Conservation (phyloP, 345 rosid species). For the Clausena lansium region DNA sequence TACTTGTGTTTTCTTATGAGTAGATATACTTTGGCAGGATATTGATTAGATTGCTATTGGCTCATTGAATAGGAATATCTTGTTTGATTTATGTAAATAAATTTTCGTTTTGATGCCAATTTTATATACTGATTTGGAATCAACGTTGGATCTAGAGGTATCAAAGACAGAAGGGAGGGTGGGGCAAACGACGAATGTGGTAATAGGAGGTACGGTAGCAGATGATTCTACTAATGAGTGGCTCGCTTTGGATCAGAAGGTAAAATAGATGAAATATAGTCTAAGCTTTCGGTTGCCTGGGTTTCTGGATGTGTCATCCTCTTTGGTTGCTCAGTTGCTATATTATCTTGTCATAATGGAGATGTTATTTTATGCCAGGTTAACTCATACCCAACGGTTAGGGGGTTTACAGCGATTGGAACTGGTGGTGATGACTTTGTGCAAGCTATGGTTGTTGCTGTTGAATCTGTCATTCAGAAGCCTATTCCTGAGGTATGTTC, state of each 20-base stretch:
- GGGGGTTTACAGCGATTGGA: constrained; percentile 96
- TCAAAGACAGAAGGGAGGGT: constrained; percentile 92
- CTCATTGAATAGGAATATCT: not conserved
- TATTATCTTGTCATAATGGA: constrained; percentile 10
- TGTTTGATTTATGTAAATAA: not conserved
- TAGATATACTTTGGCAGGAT: too few relatives aligned
- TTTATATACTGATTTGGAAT: not conserved
- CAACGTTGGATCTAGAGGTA: constrained; percentile 54
- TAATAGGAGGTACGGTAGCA: constrained; percentile 88
- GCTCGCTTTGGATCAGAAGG: constrained; percentile 96
- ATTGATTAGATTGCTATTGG: not conserved
- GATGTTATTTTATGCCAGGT: constrained; percentile 45
- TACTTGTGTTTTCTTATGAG: too few relatives aligned
- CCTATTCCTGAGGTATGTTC: constrained; percentile 76
- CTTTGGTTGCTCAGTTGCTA: not conserved
- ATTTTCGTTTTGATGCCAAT: not conserved
- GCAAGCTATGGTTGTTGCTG: constrained; percentile 94
- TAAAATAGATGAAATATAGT: constrained; percentile 20
- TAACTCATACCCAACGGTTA: constrained; percentile 86
- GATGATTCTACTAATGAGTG: constrained; percentile 90
- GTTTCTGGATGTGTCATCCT: not conserved
- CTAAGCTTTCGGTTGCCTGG: not conserved
- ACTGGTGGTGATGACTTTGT: constrained; percentile 98
- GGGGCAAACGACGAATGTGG: constrained; percentile 91
- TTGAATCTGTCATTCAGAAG: constrained; percentile 86